Evolutionary conservation across 257 asterid species (phyloP), one percentile per base, ranked within the genome.

Genomic region (Asclepias syriaca): DNA sequence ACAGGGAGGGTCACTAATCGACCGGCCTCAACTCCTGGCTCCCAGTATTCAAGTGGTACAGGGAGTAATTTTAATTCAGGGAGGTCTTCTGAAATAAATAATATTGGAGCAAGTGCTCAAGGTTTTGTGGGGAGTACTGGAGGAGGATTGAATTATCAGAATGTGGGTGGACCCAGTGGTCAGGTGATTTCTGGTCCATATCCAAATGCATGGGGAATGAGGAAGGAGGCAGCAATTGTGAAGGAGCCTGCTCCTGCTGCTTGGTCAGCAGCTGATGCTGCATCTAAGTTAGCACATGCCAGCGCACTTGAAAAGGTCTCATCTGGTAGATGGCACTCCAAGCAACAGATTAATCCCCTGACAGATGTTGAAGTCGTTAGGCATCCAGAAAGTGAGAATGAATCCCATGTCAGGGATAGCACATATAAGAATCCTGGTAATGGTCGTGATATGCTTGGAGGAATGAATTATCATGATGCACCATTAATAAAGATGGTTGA

Each of bases 281-380:
- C 82, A 70, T 74, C 85, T 0, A 93, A 89, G 84, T 69, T 91
- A 81, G 97, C 93, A 58, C 95, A 87, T 78, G 97, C 96, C 76
- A 93, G 98, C 74, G 97, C 97, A 40, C 96, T 93, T 13, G 96
- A 91, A 86, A 89, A 91, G 86, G 87, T 91, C 75, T 89, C 96
- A 51, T 89, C 96, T 54, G 98, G 98, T 71, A 81, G 98, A 80
- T 93, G 98, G 98, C 90, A 82, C 80, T 84, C 96, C 61, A 88
- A 85, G 68, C 94, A 87, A 50, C 88, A 77, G 55, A 70, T 73
- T 76, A 78, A 48, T 71, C 75, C 85, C 70, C 81, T 49, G 40
- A 78, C 83, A 56, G 94, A 93, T 77, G 81, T 75, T 66, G 86
- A 83, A 79, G 79, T 56, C 39, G 16, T 79, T 75, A 83, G 82